Evolutionary conservation across 2,329 filamentous ascomycete genomes (phyloP), one percentile per base, ranked within the genome.

Genomic region (Metarhizium guizhouense): DNA sequence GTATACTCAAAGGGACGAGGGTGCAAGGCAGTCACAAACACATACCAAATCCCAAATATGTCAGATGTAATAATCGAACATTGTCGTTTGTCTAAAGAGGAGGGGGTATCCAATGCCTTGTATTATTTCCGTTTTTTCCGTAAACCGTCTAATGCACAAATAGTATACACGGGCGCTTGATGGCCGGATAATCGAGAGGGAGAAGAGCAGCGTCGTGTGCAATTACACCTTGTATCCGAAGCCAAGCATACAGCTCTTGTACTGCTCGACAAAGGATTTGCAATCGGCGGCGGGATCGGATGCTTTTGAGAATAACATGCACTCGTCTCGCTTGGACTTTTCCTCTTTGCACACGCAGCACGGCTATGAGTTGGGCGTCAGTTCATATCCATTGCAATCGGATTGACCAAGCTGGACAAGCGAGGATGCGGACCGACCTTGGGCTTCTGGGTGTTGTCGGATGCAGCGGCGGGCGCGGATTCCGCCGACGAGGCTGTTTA

Each of bases 331-430:
- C 64, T 82, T 82, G 43, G 89, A 80, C 74, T 99, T 99, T 73
- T 99, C 91, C 48, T 94, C 84, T 70, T 92, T 96, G 83, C 94
- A 99, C 34, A 97, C 94, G 70, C 94, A 97, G 82, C 94, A 97
- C 47, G 93, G 93, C 90, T 96, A 66, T 57, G 1, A n/a, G 5
- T 32, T 18, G 18, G 8, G 42, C n/a, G 42, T 45, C 16, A 45
- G 42, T 45, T 45, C 7, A 18, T n/a, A 47, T 6, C 11, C 13
- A 47, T 16, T 40, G 25, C 25, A 7, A 16, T 50, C 16, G 25
- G 11, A 32, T 8, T 16, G 10, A 32, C 6, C 16, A 14, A 47
- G 13, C 36, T 47, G 4, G 34, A 30, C 42, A 18, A 13, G 5
- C 34, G 32, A 34, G 32, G 32, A 7, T 7, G 20, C 25, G 14